phyloP scores from a whole-genome alignment of 805 yeast species.

The Yarrowia osloensis region DNA sequence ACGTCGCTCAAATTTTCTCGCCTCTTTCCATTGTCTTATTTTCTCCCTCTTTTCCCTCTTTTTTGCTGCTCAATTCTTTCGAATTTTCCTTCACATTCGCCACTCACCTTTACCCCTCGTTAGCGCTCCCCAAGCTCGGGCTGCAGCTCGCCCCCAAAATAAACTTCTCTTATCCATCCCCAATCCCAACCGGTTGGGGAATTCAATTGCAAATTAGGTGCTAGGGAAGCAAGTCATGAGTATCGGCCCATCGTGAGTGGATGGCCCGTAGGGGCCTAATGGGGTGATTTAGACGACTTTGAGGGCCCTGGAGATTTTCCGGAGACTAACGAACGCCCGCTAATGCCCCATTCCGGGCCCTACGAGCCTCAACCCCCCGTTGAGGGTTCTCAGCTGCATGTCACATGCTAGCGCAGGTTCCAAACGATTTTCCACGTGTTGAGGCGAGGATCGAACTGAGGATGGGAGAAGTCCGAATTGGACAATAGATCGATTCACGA shows the following conservation, averaged over 20 bases:
- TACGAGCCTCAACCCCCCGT: not conserved
- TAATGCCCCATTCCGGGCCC: too few species aligned
- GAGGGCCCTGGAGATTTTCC: too few species aligned
- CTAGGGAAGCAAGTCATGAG: not conserved
- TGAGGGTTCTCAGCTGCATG: not conserved
- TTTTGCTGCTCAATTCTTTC: not conserved
- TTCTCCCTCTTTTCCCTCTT: not conserved
- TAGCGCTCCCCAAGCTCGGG: not conserved
- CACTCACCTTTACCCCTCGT: not conserved
- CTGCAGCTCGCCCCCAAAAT: not conserved
- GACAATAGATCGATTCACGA: too few species aligned
- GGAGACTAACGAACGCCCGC: too few species aligned
- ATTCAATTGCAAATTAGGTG: slow-evolving; percentile 12
- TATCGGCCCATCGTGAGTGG: slow-evolving; percentile 2
- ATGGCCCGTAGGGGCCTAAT: not conserved
- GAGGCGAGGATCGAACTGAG: not conserved
- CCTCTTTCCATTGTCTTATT: not conserved
- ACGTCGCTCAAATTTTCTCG: too few species aligned
- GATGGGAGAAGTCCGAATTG: not conserved
- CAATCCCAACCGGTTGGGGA: slow-evolving; percentile 28
- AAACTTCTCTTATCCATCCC: slow-evolving; percentile 9
- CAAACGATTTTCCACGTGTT: not conserved
- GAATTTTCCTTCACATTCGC: not conserved
- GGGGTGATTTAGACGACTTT: too few species aligned
- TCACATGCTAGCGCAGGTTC: not conserved